These are phyloP conservation scores for Trametes cingulata DNA, from an alignment of 768 basidiomycete species.

Conservation along the genomic window DNA sequence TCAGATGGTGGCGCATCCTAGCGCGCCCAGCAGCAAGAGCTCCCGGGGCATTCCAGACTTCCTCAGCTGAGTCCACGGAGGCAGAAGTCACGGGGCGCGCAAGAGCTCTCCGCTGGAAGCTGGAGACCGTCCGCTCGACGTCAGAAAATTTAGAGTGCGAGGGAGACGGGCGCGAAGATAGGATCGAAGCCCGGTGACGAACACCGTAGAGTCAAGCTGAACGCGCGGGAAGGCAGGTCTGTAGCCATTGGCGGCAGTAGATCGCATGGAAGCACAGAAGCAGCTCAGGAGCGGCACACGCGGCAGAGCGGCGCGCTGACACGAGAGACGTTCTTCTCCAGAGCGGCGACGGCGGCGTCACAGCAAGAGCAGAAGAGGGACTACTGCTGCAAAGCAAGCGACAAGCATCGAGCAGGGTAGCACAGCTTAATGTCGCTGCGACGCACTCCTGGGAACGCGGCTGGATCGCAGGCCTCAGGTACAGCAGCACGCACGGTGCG, in stretches of 20 bases:
- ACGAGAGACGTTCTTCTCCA: neutral
- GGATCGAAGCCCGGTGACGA: neutral
- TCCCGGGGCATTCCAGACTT: no score
- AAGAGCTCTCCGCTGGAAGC: neutral
- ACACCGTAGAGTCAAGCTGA: neutral
- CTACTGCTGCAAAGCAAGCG: neutral
- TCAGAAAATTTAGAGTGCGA: slow-evolving; percentile 8
- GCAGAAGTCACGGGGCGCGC: neutral
- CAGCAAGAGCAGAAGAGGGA: neutral
- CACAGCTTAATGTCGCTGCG: neutral
- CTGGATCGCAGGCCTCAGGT: neutral
- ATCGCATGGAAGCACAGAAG: slow-evolving; percentile 14
- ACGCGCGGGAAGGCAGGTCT: neutral
- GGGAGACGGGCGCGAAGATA: slow-evolving; percentile 1
- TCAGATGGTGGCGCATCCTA: slow-evolving; percentile 14
- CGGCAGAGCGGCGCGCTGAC: neutral
- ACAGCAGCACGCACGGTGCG: no score
- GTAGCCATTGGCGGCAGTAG: slow-evolving; percentile 12
- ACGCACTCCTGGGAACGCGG: neutral
- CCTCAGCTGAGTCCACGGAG: no score
- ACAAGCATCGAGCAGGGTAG: slow-evolving; percentile 1
- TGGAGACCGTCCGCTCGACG: neutral
- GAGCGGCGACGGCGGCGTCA: neutral
- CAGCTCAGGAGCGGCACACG: neutral
- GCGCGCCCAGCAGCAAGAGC: neutral